Percentiles rank a stretch among this genome's conserved stretches.
Evolutionary conservation across 2,329 filamentous ascomycete species (phyloP).

Genomic region (Cyphellophora europaea): DNA sequence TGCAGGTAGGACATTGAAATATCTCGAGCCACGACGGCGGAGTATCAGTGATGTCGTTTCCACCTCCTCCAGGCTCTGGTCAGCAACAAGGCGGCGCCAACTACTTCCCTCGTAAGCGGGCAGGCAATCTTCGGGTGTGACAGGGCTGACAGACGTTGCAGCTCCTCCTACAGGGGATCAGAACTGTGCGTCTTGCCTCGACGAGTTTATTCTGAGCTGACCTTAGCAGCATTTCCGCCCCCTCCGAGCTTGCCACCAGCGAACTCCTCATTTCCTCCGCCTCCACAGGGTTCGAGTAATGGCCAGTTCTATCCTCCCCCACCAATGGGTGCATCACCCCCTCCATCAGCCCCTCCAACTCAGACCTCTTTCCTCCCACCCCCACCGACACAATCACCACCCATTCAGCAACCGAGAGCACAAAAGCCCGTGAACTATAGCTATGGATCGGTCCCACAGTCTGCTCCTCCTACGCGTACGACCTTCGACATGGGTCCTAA

Average conservation of each 20-base stretch:
- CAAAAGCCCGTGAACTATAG: constrained; percentile 15
- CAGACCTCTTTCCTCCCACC: constrained; percentile 14
- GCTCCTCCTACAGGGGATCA: too few relatives aligned
- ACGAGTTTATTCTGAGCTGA: too few relatives aligned
- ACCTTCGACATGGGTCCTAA: constrained; percentile 15
- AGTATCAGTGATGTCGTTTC: too few relatives aligned
- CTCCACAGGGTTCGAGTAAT: constrained; percentile 16
- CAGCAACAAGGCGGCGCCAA: too few relatives aligned
- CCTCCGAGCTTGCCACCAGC: constrained; percentile 16
- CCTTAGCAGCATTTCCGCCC: constrained; percentile 21
- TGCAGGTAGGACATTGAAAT: too few relatives aligned
- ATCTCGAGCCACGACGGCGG: too few relatives aligned
- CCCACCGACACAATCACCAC: constrained; percentile 12
- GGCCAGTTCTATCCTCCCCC: constrained; percentile 16
- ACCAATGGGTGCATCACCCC: constrained; percentile 18
- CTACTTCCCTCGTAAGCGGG: too few relatives aligned
- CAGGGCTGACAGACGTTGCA: too few relatives aligned
- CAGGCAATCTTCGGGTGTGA: too few relatives aligned
- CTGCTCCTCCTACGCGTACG: constrained; percentile 16
- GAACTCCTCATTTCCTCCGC: constrained; percentile 15
- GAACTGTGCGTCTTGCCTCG: too few relatives aligned
- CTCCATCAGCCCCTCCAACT: constrained; percentile 14
- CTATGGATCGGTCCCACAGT: constrained; percentile 16
- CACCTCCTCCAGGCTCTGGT: too few relatives aligned
- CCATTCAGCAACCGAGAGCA: constrained; percentile 16